These are phyloP conservation scores for Tolypocladium amazonense DNA, from an alignment of 2,329 filamentous ascomycete species.

Conservation along the genomic window DNA sequence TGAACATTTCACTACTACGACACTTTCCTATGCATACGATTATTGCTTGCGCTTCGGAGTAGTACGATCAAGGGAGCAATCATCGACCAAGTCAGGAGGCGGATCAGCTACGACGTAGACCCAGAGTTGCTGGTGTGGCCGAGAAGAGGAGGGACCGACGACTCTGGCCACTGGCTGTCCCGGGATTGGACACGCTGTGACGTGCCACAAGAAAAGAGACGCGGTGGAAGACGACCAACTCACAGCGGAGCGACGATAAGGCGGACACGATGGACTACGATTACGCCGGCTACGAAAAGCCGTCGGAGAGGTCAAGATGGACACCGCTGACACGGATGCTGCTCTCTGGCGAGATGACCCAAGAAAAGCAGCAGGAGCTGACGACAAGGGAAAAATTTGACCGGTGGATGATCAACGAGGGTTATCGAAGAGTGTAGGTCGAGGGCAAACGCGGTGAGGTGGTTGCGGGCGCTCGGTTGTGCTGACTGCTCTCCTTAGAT, in stretches of 20 bases:
- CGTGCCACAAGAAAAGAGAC: not conserved
- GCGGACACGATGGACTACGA: slow-evolving; percentile 16
- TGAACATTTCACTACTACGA: slow-evolving; percentile 28
- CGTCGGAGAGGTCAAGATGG: slow-evolving; percentile 67
- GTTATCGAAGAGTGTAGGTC: slow-evolving; percentile 67
- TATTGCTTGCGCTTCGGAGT: not conserved
- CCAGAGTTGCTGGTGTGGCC: not conserved
- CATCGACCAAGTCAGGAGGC: not conserved
- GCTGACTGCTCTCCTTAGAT: slow-evolving; percentile 32
- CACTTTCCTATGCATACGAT: not conserved
- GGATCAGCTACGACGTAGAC: not conserved
- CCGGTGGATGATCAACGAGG: slow-evolving; percentile 84
- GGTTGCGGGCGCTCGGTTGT: not conserved
- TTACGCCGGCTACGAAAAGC: slow-evolving; percentile 19
- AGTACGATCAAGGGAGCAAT: not conserved
- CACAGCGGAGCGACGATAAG: not conserved
- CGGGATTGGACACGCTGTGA: not conserved
- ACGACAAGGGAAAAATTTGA: slow-evolving; percentile 64
- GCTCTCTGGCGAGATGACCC: slow-evolving; percentile 72
- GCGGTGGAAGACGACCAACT: not conserved
- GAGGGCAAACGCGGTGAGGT: no score
- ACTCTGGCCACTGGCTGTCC: not conserved
- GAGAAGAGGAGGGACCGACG: not conserved
- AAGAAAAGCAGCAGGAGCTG: slow-evolving; percentile 59
- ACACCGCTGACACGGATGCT: slow-evolving; percentile 74